Percentiles rank a stretch among this genome's conserved stretches.
These are phyloP conservation scores for Xanthoconium purpureum DNA, from an alignment of 768 basidiomycete genomes.

Conservation along the genomic window DNA sequence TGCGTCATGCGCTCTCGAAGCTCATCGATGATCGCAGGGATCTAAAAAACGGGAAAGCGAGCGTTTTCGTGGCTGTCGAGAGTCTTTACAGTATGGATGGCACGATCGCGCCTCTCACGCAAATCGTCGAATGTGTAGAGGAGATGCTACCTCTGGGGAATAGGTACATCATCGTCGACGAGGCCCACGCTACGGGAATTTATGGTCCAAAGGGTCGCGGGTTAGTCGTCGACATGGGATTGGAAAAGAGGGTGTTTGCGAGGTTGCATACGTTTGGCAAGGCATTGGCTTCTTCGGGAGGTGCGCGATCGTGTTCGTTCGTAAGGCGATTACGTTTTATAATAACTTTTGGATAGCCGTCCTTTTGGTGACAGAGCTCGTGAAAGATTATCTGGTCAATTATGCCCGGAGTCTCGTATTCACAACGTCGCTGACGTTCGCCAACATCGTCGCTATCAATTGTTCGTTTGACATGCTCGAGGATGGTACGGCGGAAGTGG, in stretches of 20 bases:
- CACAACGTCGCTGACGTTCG: slow-evolving; percentile 79
- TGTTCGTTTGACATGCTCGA: slow-evolving; percentile 79
- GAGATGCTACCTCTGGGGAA: slow-evolving; percentile 58
- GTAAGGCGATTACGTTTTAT: background rate
- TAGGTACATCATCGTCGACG: slow-evolving; percentile 80
- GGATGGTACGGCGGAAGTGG: slow-evolving; percentile 60
- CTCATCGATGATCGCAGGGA: slow-evolving; percentile 39
- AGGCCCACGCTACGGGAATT: slow-evolving; percentile 90
- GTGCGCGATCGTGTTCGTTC: slow-evolving; percentile 42
- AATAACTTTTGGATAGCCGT: slow-evolving; percentile 51
- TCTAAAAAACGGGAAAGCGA: slow-evolving; percentile 40
- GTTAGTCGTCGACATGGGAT: slow-evolving; percentile 62
- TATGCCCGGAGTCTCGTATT: slow-evolving; percentile 91
- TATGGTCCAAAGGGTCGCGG: slow-evolving; percentile 81
- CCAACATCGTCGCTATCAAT: slow-evolving; percentile 71
- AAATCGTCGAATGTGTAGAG: slow-evolving; percentile 63
- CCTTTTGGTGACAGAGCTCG: slow-evolving; percentile 63
- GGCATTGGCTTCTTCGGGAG: slow-evolving; percentile 80
- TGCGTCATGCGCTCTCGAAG: slow-evolving; percentile 44
- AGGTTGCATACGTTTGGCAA: slow-evolving; percentile 93
- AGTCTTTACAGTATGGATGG: slow-evolving; percentile 96
- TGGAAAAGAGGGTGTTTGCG: slow-evolving; percentile 70
- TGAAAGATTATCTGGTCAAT: slow-evolving; percentile 85
- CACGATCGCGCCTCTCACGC: slow-evolving; percentile 72
- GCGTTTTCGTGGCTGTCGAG: slow-evolving; percentile 82